Evolutionary conservation across 345 rosid species (phyloP).

Genomic region (Lenwebbia sp.): DNA sequence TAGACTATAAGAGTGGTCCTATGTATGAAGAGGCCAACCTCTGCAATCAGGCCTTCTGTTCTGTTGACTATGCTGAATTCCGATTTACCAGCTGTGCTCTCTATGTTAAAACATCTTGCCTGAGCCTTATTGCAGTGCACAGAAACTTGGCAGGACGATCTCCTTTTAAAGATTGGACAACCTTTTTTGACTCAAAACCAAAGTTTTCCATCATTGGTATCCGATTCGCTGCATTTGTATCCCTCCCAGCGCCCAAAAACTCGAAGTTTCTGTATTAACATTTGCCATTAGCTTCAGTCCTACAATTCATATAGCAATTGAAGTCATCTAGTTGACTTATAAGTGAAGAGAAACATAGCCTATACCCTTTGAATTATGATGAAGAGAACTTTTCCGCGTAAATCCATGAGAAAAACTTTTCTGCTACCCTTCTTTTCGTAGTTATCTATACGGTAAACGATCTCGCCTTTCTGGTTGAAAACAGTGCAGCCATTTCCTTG

Average conservation of each 20-base stretch:
- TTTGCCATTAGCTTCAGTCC: background rate
- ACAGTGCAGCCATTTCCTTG: conserved; percentile 37
- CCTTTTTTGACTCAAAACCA: conserved; percentile 22
- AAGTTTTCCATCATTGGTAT: conserved; percentile 4
- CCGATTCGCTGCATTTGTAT: conserved; percentile 6
- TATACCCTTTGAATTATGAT: conserved; percentile 20
- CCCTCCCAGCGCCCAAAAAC: conserved; percentile 26
- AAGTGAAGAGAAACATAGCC: background rate
- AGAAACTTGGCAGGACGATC: conserved; percentile 10
- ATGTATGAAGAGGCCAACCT: conserved; percentile 8
- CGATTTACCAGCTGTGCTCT: background rate
- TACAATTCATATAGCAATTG: background rate
- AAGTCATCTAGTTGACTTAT: background rate
- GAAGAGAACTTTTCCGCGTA: conserved; percentile 19
- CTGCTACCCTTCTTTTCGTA: conserved; percentile 20
- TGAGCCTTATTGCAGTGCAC: background rate
- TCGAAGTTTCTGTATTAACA: conserved; percentile 9
- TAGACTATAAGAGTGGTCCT: background rate
- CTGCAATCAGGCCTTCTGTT: conserved; percentile 17
- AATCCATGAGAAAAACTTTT: conserved; percentile 26
- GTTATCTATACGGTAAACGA: conserved; percentile 36
- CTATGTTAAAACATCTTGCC: background rate
- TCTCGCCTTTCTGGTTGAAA: conserved; percentile 20
- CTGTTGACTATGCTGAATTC: conserved; percentile 20
- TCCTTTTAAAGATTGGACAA: conserved; percentile 1